A percentile compares a stretch with the other conserved stretches of the same genome.
These are phyloP conservation scores for Astrothelium subdiscretum DNA, from an alignment of 495 filamentous ascomycete genomes.

Conservation along the genomic window DNA sequence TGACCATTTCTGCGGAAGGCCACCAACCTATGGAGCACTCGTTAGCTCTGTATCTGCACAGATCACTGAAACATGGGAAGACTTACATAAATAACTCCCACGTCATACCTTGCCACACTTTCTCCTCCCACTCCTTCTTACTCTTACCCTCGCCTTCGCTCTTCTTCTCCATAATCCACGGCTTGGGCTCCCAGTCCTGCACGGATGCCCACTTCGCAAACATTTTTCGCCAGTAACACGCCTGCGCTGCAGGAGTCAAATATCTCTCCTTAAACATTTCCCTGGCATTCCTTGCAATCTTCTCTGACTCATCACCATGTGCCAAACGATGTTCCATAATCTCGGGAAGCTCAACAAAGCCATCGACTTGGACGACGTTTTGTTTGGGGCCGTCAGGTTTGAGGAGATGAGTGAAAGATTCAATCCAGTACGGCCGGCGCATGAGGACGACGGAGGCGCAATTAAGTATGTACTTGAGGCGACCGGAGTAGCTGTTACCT, in stretches of 20 bases:
- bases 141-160: neutral
- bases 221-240: conserved; percentile 24
- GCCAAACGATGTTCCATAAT: conserved; percentile 10
- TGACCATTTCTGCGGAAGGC: neutral
- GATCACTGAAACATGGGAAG: neutral
- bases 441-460: conserved; percentile 20
- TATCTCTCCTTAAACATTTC: conserved; percentile 20
- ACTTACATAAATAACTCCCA: neutral
- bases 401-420: conserved; percentile 19
- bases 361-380: conserved; percentile 19
- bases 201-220: conserved; percentile 10
- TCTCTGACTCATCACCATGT: conserved; percentile 4
- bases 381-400: conserved; percentile 14
- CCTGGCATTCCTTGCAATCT: conserved; percentile 16
- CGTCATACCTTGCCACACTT: neutral
- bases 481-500: conserved; percentile 21
- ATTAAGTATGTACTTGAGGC: conserved; percentile 21
- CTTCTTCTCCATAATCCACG: neutral
- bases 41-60: neutral
- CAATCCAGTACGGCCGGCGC: conserved; percentile 14
- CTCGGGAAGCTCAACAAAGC: conserved; percentile 16
- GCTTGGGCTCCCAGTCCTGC: neutral
- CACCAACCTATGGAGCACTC: neutral
- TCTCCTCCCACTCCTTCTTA: neutral
- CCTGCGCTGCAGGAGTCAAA: conserved; percentile 23